Evolutionary conservation across 345 rosid species (phyloP), one percentile per base, ranked within the genome.

Genomic region (Kernera saxatilis): DNA sequence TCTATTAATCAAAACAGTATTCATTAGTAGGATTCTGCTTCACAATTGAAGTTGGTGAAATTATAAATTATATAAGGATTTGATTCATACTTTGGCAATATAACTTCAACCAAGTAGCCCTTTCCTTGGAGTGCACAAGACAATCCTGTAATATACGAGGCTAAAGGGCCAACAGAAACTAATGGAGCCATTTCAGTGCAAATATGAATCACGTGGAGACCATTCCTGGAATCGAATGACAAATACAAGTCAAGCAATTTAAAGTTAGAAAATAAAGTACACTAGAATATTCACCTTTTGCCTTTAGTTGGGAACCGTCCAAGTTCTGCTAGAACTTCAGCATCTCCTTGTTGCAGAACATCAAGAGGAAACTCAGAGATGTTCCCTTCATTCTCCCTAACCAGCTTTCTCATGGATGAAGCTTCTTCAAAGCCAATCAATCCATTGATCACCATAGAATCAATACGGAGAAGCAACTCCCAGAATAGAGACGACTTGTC

Each of bases 101-200:
- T 84, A 82, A 91, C 93, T 82, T 91, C 95, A 73, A 87, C 97
- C 59, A 82, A 63, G 74, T 84, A 88, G 60, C 91, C 97, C 48
- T 85, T 82, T 61, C 76, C 80, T 72, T 83, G 97, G 19, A 91
- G 84, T 3, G 88, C 89, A 61, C 54, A 27, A 69, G 88, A 84
- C 67, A 91, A 33, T 71, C 87, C 84, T 35, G 87, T 83, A 44
- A 91, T 79, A 74, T 88, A 87, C n/a, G 87, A 78, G 41, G 92
- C 89, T 80, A 91, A 61, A 15, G 95, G 80, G 67, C 95, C 92
- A 70, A 82, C 78, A 27, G 80, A 77, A 32, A 87, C 86, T 69
- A 91, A 35, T 9, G 95, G 95, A 77, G 77, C 88, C 95, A 91
- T 88, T 83, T 91, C 97, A 25, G 95, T 83, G 79, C 97, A 88